These are phyloP conservation scores for Lunularia cruciata DNA, from an alignment of 225 moss, liverwort and hornwort genomes.

Conservation along the genomic window DNA sequence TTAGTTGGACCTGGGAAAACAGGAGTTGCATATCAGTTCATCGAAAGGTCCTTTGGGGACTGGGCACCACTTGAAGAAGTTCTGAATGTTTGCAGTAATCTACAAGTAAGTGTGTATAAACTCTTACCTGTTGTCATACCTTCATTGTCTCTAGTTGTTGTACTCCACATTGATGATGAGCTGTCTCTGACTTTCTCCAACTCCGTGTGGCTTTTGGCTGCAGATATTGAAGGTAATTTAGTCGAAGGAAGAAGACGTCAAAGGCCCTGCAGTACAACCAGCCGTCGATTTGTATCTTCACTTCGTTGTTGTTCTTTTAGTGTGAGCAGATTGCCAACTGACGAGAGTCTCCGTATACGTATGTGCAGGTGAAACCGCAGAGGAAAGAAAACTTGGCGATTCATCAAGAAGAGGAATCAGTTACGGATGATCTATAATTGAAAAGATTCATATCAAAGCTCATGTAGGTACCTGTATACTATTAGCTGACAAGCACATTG, in stretches of 20 bases:
- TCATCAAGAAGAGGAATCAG: slow-evolving; percentile 7
- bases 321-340: neutral
- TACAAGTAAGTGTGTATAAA: slow-evolving; percentile 36
- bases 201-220: neutral
- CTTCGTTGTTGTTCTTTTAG: neutral
- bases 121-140: neutral
- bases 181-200: neutral
- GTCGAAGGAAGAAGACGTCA: too few relatives aligned
- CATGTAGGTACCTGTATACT: too few relatives aligned
- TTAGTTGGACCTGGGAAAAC: slow-evolving; percentile 50
- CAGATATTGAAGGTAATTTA: slow-evolving; percentile 2
- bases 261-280: neutral
- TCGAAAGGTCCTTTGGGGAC: slow-evolving; percentile 82
- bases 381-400: slow-evolving; percentile 4
- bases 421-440: too few relatives aligned
- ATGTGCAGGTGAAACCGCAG: neutral
- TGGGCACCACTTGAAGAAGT: slow-evolving; percentile 83
- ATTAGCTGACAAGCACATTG: too few relatives aligned
- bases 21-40: slow-evolving; percentile 84
- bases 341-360: neutral
- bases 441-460: too few relatives aligned
- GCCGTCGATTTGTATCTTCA: neutral
- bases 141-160: neutral
- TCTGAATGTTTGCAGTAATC: slow-evolving; percentile 59
- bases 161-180: neutral